A percentile compares a stretch with the other conserved stretches of the same genome.
These are phyloP conservation scores for Zangia roseola DNA, from an alignment of 768 basidiomycete genomes.

Conservation along the genomic window DNA sequence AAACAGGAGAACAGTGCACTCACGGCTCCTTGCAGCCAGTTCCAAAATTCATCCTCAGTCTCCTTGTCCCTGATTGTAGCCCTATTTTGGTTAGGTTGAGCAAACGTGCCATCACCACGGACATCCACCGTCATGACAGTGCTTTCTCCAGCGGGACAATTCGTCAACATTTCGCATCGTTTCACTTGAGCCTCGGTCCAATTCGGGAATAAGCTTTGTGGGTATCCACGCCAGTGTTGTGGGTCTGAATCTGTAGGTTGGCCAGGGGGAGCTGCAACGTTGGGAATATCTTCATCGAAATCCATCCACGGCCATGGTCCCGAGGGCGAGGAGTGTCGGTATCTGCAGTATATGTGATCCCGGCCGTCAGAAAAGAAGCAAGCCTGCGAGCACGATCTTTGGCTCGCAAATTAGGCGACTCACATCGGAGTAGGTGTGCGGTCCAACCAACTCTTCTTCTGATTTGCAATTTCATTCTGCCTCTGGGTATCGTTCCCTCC, in stretches of 20 bases:
- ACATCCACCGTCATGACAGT: conserved; percentile 28
- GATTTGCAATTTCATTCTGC: background rate
- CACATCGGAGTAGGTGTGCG: conserved; percentile 25
- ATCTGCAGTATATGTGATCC: conserved; percentile 13
- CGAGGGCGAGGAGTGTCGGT: conserved; percentile 39
- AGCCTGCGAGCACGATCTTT: background rate
- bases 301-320: conserved; percentile 46
- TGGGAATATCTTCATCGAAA: conserved; percentile 29
- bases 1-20: conserved; percentile 10
- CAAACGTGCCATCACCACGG: conserved; percentile 9
- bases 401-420: background rate
- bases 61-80: background rate
- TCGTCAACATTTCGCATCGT: conserved; percentile 31
- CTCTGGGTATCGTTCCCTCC: background rate
- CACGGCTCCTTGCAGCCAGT: conserved; percentile 32
- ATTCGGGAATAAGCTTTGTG: conserved; percentile 29
- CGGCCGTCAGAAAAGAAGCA: background rate
- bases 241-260: background rate
- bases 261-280: background rate
- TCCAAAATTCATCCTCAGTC: conserved; percentile 36
- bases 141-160: conserved; percentile 12
- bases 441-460: background rate
- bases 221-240: conserved; percentile 27
- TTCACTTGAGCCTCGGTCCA: conserved; percentile 33
- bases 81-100: background rate